Base-by-base conservation (phyloP, 257 asterid genomes). In the Nicotiana tomentosiformis region DNA sequence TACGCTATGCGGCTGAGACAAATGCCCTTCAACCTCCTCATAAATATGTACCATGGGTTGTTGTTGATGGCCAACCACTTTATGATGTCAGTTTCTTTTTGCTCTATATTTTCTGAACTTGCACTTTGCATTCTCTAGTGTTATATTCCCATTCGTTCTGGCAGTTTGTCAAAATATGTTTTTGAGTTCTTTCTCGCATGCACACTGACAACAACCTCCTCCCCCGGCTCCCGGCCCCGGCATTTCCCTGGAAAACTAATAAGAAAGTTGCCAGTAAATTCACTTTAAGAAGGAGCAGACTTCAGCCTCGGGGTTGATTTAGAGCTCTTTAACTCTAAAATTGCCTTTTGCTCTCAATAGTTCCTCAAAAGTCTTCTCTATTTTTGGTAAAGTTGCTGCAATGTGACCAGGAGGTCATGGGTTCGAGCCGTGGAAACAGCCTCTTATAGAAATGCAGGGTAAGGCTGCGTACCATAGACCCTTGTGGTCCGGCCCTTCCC, bases 21-120 rank as follows among this genome's bases (percentile, higher is more conserved):
- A 89, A 78, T 80, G 89, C 91, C 65, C 96, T 95, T 61, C 74
- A 90, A 82, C 99, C 99, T 80, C 99, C 98, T 39, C 98, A 93
- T 84, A 87, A 46, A 64, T 96, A 91, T 10, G 98, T 96, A 66
- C 98, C 99, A 3, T 96, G 98, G 99, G 94, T 93, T 5, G 92
- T 89, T 64, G 98, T 96, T 83, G 92, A 95, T 80, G 97, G 97
- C 56, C 89, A 91, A 18, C 99, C 99, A 56, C 91, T 95, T 60
- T 93, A 95, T 82, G 92, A 93, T 81, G 99, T 93, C 30, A 87
- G 97, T 89, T 84, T 84, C 84, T 83, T 85, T 83, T 62, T 1
- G 26, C 83, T 65, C 16, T 32, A 11, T 20, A 43, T 43, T 43
- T 37, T 66, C 18, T n/a, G 39, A 26, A 66, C 29, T 37, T 37